Evolutionary conservation across 768 basidiomycete genomes (phyloP).

Genomic region (Kwoniella bestiolae): DNA sequence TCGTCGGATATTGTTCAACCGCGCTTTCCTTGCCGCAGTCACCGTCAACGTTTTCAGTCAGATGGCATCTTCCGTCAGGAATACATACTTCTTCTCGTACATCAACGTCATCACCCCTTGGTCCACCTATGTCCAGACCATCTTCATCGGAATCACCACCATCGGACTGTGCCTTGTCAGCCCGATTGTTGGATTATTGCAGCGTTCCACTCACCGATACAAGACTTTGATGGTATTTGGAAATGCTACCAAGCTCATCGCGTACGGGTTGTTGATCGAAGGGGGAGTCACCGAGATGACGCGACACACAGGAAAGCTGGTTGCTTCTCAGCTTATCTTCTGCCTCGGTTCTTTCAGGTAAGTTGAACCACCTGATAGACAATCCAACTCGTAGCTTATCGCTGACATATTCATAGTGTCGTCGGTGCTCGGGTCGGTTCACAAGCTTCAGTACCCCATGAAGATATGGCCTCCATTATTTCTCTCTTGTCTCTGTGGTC

Average conservation of each 20-base stretch:
- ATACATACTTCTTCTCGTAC: constrained; percentile 7
- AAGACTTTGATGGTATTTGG: constrained; percentile 54
- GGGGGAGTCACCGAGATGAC: not conserved
- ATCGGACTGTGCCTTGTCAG: constrained; percentile 50
- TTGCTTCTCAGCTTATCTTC: not conserved
- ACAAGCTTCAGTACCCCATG: constrained; percentile 56
- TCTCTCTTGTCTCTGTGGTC: constrained; percentile 55
- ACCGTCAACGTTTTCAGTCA: constrained; percentile 2
- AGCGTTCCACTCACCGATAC: constrained; percentile 54
- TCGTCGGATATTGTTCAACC: constrained; percentile 3
- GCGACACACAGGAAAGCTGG: not conserved
- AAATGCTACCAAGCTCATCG: constrained; percentile 40
- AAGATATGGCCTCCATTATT: constrained; percentile 54
- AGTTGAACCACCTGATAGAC: not conserved
- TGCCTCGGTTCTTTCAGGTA: constrained; percentile 7
- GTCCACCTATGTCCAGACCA: constrained; percentile 16
- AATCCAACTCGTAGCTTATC: not conserved
- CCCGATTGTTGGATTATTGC: constrained; percentile 49
- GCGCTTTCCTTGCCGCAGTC: constrained; percentile 18
- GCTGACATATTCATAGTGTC: constrained; percentile 4
- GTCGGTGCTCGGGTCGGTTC: constrained; percentile 49
- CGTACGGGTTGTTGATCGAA: constrained; percentile 27
- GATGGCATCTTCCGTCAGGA: not conserved
- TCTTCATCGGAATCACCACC: constrained; percentile 27
- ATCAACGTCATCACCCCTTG: constrained; percentile 10